phyloP scores from a whole-genome alignment of 2,329 filamentous ascomycete genomes.

The Beauveria pseudobassiana region DNA sequence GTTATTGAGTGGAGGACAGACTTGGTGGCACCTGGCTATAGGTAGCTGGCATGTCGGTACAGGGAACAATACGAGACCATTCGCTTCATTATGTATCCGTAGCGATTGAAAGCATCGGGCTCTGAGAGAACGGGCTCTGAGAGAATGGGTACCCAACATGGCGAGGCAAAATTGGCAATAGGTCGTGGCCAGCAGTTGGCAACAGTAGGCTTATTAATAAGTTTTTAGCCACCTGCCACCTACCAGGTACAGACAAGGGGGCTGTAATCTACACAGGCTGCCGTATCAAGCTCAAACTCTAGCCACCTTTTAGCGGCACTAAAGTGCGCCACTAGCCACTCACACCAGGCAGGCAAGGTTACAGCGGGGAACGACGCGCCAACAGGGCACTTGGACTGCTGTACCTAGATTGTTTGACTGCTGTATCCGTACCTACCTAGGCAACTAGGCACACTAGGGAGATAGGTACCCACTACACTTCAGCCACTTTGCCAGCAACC shows the following conservation, averaged over 20 bases:
- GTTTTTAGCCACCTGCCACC: too few species aligned
- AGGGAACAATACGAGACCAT: neutral
- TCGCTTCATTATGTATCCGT: neutral
- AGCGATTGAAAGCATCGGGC: too few species aligned
- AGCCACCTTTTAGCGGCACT: neutral
- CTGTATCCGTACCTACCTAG: neutral
- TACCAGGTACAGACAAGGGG: neutral
- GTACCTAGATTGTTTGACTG: neutral
- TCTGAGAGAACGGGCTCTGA: neutral
- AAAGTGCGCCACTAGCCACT: neutral
- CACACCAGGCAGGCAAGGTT: neutral
- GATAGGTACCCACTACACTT: neutral
- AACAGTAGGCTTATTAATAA: too few species aligned
- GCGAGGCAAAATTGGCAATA: neutral
- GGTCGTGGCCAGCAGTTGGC: neutral
- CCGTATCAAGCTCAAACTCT: neutral
- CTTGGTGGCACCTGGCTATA: neutral
- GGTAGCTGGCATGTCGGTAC: neutral
- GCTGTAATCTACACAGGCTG: neutral
- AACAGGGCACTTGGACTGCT: neutral
- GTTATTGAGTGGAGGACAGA: neutral
- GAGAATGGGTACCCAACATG: neutral
- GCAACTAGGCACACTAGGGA: too few species aligned
- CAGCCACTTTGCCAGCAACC: neutral
- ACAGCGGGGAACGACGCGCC: neutral